A percentile compares a stretch with the other conserved stretches of the same genome.
Evolutionary conservation across 2,329 filamentous ascomycete species (phyloP).

Genomic region (Knufia fluminis): DNA sequence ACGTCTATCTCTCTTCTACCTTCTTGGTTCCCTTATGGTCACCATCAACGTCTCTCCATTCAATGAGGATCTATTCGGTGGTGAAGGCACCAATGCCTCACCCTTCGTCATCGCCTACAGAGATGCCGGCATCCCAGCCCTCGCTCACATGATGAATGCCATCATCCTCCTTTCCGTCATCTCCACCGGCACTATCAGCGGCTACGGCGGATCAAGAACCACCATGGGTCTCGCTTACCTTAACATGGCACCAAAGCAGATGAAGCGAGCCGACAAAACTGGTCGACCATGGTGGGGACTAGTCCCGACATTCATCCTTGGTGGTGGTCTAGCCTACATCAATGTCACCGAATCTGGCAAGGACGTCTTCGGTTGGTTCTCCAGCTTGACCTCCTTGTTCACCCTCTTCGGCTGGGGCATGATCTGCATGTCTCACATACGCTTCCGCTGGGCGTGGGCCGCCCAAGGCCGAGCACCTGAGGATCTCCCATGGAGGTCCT

Average conservation of each 20-base stretch:
- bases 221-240: slow-evolving; percentile 41
- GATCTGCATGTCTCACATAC: slow-evolving; percentile 37
- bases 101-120: slow-evolving; percentile 61
- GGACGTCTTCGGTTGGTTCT: slow-evolving; percentile 41
- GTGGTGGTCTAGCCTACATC: slow-evolving; percentile 45
- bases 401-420: slow-evolving; percentile 38
- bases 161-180: slow-evolving; percentile 63
- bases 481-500: slow-evolving; percentile 37
- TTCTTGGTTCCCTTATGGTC: slow-evolving; percentile 38
- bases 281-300: slow-evolving; percentile 43
- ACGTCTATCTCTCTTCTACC: slow-evolving; percentile 39
- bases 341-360: slow-evolving; percentile 33
- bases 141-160: slow-evolving; percentile 65
- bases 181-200: slow-evolving; percentile 57
- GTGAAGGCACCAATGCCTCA: slow-evolving; percentile 34
- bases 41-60: slow-evolving; percentile 37
- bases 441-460: slow-evolving; percentile 36
- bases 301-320: slow-evolving; percentile 57
- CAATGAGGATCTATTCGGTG: slow-evolving; percentile 35
- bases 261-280: slow-evolving; percentile 24
- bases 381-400: slow-evolving; percentile 38
- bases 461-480: slow-evolving; percentile 30
- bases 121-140: slow-evolving; percentile 55
- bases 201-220: slow-evolving; percentile 44
- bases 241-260: slow-evolving; percentile 30